Percentiles rank a stretch among this genome's conserved stretches.
Evolutionary conservation across 257 asterid species (phyloP).

Genomic region (Thymus mandschuricus): DNA sequence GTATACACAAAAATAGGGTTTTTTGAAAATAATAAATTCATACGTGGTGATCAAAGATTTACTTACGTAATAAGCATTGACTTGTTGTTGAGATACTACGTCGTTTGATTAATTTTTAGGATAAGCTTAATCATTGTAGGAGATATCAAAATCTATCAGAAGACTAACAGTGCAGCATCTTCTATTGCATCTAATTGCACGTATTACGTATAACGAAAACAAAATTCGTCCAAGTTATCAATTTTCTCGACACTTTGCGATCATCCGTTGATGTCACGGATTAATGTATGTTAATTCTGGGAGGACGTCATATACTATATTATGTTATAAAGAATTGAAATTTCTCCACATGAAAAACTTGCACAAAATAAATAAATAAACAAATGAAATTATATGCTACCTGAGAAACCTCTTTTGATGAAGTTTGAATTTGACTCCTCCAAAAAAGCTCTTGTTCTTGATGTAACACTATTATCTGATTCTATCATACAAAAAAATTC

Average conservation of each 20-base stretch:
- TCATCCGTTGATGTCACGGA: slow-evolving; percentile 16
- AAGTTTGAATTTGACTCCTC: slow-evolving; percentile 50
- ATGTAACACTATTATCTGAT: slow-evolving; percentile 40
- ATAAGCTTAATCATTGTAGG: slow-evolving; percentile 9
- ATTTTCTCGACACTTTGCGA: no score
- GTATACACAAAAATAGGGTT: not conserved
- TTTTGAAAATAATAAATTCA: not conserved
- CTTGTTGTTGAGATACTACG: slow-evolving; percentile 17
- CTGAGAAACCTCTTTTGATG: slow-evolving; percentile 41
- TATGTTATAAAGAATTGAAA: slow-evolving; percentile 1
- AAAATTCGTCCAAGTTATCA: no score
- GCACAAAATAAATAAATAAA: slow-evolving; percentile 13
- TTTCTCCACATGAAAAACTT: slow-evolving; percentile 38
- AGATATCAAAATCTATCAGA: slow-evolving; percentile 25
- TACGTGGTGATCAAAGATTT: slow-evolving; percentile 42
- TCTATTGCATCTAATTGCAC: not conserved
- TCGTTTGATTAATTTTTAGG: not conserved
- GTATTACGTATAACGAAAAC: no score
- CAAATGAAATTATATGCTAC: slow-evolving; percentile 23
- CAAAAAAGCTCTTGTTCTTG: slow-evolving; percentile 47
- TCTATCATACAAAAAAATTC: slow-evolving; percentile 35
- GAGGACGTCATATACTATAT: slow-evolving; percentile 4
- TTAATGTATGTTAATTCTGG: slow-evolving; percentile 16
- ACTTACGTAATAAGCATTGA: not conserved
- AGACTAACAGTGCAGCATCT: not conserved